Percentiles rank a stretch among this genome's conserved stretches.
Conservation (phyloP, 345 rosid genomes). For the Cochlearia excelsa region DNA sequence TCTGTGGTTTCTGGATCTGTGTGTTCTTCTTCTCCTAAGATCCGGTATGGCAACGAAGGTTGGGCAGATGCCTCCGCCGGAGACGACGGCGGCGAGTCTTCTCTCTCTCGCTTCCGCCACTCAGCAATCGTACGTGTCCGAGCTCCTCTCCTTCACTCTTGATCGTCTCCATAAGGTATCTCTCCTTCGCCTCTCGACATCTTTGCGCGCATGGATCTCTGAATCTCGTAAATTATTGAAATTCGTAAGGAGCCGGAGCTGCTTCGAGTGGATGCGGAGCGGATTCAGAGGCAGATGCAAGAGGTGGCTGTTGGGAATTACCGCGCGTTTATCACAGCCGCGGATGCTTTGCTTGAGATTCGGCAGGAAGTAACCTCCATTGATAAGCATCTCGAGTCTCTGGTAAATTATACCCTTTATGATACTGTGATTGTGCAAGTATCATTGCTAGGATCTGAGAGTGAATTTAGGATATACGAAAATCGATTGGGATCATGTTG, state of each 20-base stretch:
- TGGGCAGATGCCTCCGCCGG: conserved; percentile 40
- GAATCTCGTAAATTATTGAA: conserved; percentile 17
- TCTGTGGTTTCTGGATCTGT: conserved; percentile 23
- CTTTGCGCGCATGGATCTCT: conserved; percentile 15
- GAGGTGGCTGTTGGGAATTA: conserved; percentile 94
- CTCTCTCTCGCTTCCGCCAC: conserved; percentile 78
- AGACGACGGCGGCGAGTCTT: conserved; percentile 42
- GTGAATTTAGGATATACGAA: neutral
- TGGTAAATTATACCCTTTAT: conserved; percentile 43
- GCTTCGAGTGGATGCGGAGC: conserved; percentile 89
- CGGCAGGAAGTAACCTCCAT: conserved; percentile 80
- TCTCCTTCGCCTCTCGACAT: neutral
- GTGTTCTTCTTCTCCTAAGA: neutral
- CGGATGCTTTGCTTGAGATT: conserved; percentile 85
- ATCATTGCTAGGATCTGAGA: too few relatives aligned
- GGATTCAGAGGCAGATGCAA: conserved; percentile 97
- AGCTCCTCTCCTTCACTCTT: conserved; percentile 97
- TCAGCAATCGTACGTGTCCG: conserved; percentile 92
- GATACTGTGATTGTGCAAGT: too few relatives aligned
- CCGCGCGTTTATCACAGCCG: conserved; percentile 90
- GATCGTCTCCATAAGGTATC: conserved; percentile 94
- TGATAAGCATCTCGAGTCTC: conserved; percentile 83
- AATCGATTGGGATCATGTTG: neutral
- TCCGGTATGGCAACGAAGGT: conserved; percentile 42
- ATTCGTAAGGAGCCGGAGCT: conserved; percentile 84